These are phyloP conservation scores for Cercospora sojina DNA, from an alignment of 2,329 filamentous ascomycete species.

Conservation along the genomic window DNA sequence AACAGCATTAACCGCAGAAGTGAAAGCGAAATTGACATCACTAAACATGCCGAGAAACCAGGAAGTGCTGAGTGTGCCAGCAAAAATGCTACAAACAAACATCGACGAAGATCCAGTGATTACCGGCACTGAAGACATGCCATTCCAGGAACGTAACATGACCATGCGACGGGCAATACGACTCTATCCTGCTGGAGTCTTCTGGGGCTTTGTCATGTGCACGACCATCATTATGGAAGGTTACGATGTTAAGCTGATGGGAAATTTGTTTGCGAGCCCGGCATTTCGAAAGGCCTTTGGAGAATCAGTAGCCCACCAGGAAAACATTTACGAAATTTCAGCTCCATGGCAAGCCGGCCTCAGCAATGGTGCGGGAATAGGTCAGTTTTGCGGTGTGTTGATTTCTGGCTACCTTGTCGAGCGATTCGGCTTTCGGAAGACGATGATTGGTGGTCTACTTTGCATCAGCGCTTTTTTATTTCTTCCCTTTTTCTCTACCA, in stretches of 20 bases:
- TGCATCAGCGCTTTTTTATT: constrained; percentile 51
- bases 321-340: constrained; percentile 48
- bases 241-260: constrained; percentile 52
- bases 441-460: constrained; percentile 59
- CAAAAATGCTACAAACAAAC: no score
- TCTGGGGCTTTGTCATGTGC: constrained; percentile 3
- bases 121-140: no score
- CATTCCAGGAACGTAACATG: no score
- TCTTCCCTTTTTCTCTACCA: constrained; percentile 43
- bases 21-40: no score
- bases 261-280: constrained; percentile 37
- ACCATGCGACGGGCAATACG: no score
- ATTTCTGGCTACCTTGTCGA: constrained; percentile 66
- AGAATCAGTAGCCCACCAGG: background rate
- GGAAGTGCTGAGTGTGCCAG: no score
- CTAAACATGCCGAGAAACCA: no score
- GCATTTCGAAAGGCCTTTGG: constrained; percentile 44
- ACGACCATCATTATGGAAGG: constrained; percentile 51
- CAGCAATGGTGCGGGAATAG: constrained; percentile 53
- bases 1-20: no score
- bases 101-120: no score
- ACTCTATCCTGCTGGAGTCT: no score
- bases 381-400: constrained; percentile 62
- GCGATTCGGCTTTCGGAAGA: constrained; percentile 43
- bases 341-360: constrained; percentile 59